Conservation (phyloP, 352 stramenopile genomes). For the Phytopythium oedochilum region DNA sequence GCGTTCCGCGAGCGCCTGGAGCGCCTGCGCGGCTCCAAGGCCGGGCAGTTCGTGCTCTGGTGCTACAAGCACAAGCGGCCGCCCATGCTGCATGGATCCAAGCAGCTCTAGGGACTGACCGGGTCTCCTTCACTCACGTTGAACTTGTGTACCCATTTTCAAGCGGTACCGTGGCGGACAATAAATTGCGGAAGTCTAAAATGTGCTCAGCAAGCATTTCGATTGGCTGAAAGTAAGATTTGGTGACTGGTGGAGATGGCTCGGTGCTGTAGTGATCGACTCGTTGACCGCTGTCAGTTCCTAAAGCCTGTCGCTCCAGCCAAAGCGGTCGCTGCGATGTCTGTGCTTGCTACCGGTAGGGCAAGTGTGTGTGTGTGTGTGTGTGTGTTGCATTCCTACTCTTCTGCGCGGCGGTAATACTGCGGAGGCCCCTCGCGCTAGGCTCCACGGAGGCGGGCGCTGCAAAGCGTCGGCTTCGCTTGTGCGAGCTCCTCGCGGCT, state of each 20-base stretch:
- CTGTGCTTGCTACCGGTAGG: too few species aligned
- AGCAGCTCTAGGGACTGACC: conserved; percentile 6
- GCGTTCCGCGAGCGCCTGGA: conserved; percentile 25
- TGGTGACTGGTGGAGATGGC: background rate
- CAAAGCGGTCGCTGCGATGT: too few species aligned
- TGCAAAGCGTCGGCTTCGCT: conserved; percentile 23
- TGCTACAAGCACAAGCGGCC: conserved; percentile 52
- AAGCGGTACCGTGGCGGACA: background rate
- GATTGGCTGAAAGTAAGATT: background rate
- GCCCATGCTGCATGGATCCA: conserved; percentile 5
- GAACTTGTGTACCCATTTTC: background rate
- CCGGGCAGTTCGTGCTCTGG: conserved; percentile 39
- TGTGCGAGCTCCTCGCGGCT: conserved; percentile 12
- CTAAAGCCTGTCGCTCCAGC: too few species aligned
- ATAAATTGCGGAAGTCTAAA: background rate
- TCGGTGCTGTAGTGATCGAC: background rate
- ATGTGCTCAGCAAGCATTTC: background rate
- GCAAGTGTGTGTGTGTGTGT: conserved; percentile 5
- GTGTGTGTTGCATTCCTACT: conserved; percentile 5
- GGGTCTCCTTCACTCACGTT: background rate
- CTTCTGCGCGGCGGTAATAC: conserved; percentile 7
- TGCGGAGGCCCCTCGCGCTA: conserved; percentile 7
- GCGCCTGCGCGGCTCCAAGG: conserved; percentile 27
- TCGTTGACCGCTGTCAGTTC: too few species aligned
- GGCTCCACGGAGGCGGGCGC: conserved; percentile 7